Evolutionary conservation across 108 stramenopile species (phyloP).

Genomic region (Aurantiochytrium sp.): DNA sequence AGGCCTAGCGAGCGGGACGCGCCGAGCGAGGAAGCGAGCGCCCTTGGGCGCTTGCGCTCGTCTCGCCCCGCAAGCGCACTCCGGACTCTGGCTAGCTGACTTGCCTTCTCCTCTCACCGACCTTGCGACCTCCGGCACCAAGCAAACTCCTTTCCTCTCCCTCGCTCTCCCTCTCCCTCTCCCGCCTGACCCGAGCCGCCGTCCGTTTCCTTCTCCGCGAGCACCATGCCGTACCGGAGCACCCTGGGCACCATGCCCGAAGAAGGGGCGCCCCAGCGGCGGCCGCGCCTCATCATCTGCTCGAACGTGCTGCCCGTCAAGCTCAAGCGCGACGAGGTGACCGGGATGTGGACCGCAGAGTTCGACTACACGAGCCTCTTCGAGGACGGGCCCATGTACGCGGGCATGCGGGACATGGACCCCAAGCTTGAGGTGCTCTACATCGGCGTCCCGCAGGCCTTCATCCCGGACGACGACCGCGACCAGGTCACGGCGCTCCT

Average conservation of each 20-base stretch:
- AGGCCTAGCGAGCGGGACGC: neutral
- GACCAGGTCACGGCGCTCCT: constrained; percentile 78
- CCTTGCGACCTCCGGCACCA: no score
- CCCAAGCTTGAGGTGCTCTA: constrained; percentile 69
- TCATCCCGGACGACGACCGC: constrained; percentile 75
- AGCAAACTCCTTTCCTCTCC: no score
- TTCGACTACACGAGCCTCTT: constrained; percentile 94
- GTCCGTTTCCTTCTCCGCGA: no score
- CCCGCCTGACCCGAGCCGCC: no score
- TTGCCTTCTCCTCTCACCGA: no score
- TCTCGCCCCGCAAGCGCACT: neutral
- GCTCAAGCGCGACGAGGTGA: neutral
- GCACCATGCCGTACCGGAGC: neutral
- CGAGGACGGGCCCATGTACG: constrained; percentile 73
- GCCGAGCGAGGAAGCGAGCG: neutral
- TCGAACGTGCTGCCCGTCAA: neutral
- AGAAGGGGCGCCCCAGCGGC: neutral
- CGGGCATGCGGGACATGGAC: neutral
- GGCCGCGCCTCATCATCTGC: constrained; percentile 6
- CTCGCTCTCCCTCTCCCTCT: no score
- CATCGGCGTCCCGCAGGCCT: constrained; percentile 58
- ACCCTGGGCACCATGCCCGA: neutral
- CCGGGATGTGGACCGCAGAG: constrained; percentile 34
- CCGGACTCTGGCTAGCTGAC: no score
- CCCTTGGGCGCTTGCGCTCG: neutral